A percentile compares a stretch with the other conserved stretches of the same genome.
phyloP scores from a whole-genome alignment of 805 yeast species.

The Cyberlindnera maritima region DNA sequence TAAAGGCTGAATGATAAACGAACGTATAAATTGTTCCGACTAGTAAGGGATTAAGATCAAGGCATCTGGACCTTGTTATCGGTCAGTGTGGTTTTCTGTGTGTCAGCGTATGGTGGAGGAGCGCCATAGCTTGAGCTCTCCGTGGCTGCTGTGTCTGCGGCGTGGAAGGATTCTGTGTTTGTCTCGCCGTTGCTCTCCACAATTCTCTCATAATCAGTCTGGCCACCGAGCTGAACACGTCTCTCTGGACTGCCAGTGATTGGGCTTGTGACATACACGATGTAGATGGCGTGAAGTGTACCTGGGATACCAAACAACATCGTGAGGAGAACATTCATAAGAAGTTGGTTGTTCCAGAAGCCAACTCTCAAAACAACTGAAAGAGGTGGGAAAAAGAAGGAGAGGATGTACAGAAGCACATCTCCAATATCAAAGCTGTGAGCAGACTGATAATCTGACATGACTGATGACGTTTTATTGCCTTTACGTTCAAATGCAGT shows the following conservation, averaged over 20 bases:
- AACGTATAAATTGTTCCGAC: background rate
- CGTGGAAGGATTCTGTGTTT: background rate
- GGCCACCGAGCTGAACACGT: slow-evolving; percentile 9
- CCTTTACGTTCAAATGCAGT: no score
- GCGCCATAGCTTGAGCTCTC: background rate
- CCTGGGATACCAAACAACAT: slow-evolving; percentile 78
- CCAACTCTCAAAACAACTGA: slow-evolving; percentile 71
- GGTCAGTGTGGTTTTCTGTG: slow-evolving; percentile 7
- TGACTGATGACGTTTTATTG: no score
- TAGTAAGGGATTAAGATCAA: background rate
- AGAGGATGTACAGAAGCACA: slow-evolving; percentile 53
- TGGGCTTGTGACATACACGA: slow-evolving; percentile 34
- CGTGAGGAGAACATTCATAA: slow-evolving; percentile 63
- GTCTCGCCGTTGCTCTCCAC: slow-evolving; percentile 12
- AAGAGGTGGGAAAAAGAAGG: slow-evolving; percentile 70
- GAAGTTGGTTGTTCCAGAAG: slow-evolving; percentile 47
- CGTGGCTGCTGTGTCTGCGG: background rate
- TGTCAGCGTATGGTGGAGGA: slow-evolving; percentile 25
- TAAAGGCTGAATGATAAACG: background rate
- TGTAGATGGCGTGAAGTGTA: slow-evolving; percentile 60
- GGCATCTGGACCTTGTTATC: slow-evolving; percentile 26
- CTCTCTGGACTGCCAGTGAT: slow-evolving; percentile 19
- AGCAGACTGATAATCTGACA: slow-evolving; percentile 6
- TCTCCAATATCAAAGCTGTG: slow-evolving; percentile 36
- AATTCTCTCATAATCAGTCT: slow-evolving; percentile 23